These are phyloP conservation scores for Pythium aphanidermatum DNA, from an alignment of 352 stramenopile species.

Conservation along the genomic window DNA sequence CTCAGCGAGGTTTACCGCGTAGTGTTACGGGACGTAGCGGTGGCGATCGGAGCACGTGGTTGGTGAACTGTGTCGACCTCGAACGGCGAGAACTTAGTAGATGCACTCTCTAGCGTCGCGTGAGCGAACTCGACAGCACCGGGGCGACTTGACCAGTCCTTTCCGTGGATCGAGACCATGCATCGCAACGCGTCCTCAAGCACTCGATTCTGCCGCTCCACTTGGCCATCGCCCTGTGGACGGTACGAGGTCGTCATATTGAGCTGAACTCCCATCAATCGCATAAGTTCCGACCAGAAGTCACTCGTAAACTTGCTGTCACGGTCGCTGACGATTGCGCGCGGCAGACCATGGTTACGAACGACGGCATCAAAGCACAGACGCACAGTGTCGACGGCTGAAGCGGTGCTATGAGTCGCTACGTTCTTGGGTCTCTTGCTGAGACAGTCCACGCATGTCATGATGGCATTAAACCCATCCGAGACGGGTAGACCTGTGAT, in stretches of 20 bases:
- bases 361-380: constrained; percentile 19
- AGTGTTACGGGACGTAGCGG: neutral
- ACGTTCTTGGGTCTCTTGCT: constrained; percentile 16
- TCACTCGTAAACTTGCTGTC: constrained; percentile 18
- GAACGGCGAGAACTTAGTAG: constrained; percentile 17
- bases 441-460: constrained; percentile 4
- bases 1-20: constrained; percentile 5
- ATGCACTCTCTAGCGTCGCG: constrained; percentile 9
- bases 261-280: constrained; percentile 11
- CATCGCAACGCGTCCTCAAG: constrained; percentile 16
- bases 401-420: constrained; percentile 3
- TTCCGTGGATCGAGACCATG: constrained; percentile 13
- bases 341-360: constrained; percentile 11
- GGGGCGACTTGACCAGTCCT: constrained; percentile 16
- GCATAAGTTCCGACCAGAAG: constrained; percentile 20
- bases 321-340: constrained; percentile 15
- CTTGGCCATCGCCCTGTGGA: constrained; percentile 17
- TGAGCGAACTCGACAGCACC: constrained; percentile 22
- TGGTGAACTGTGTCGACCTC: constrained; percentile 18
- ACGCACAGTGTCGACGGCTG: neutral
- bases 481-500: constrained; percentile 13
- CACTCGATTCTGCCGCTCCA: constrained; percentile 12
- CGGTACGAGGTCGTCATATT: constrained; percentile 9
- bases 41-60: neutral
- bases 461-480: constrained; percentile 9